Percentiles rank a stretch among this genome's conserved stretches.
Evolutionary conservation across 2,329 filamentous ascomycete species (phyloP).

Genomic region (Chaetomiaceae sp.): DNA sequence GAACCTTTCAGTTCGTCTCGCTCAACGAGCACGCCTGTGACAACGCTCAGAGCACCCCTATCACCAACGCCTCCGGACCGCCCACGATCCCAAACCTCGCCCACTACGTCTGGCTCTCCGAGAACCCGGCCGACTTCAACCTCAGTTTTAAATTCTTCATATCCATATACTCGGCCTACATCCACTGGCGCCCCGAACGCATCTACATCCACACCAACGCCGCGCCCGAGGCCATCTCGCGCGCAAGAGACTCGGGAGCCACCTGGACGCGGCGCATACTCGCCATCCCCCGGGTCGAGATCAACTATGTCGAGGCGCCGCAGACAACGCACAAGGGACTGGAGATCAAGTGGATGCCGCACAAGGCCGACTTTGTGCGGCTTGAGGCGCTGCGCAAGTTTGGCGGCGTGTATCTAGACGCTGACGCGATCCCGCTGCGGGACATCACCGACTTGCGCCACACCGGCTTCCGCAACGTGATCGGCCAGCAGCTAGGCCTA

Average conservation of each 20-base stretch:
- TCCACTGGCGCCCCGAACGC: slow-evolving; percentile 22
- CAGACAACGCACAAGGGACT: background rate
- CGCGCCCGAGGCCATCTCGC: slow-evolving; percentile 6
- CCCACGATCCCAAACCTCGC: slow-evolving; percentile 27
- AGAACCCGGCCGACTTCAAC: slow-evolving; percentile 16
- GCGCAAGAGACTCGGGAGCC: slow-evolving; percentile 15
- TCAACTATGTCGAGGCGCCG: slow-evolving; percentile 15
- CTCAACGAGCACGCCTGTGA: background rate
- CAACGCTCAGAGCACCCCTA: too few species aligned
- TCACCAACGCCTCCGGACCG: background rate
- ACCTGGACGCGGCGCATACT: slow-evolving; percentile 29
- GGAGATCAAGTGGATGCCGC: slow-evolving; percentile 5
- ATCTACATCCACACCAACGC: slow-evolving; percentile 31
- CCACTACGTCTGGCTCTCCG: slow-evolving; percentile 26
- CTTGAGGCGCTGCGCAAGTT: slow-evolving; percentile 8
- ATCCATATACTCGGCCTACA: slow-evolving; percentile 22
- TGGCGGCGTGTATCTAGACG: slow-evolving; percentile 23
- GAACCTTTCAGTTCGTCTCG: background rate
- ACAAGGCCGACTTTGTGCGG: slow-evolving; percentile 22
- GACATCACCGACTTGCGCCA: slow-evolving; percentile 17
- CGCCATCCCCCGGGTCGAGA: slow-evolving; percentile 20
- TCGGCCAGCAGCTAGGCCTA: slow-evolving; percentile 3
- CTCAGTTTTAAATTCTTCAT: slow-evolving; percentile 28
- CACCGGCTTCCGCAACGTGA: slow-evolving; percentile 15
- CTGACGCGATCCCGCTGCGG: slow-evolving; percentile 21